Base-by-base conservation (phyloP, 164 flowering plant species). In the Aristolochia contorta region DNA sequence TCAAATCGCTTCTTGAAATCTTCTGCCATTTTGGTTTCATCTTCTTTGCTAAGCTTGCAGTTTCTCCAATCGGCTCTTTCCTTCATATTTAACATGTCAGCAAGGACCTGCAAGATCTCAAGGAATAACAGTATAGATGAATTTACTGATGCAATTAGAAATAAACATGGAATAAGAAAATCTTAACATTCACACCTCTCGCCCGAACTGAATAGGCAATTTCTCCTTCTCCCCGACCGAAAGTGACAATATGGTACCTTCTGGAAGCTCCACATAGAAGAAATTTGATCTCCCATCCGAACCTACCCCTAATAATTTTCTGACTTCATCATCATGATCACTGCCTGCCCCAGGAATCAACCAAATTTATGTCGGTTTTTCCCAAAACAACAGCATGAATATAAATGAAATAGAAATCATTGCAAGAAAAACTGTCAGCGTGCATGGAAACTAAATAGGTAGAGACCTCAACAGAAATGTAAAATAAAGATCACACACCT, bases 31-130 rank as follows among this genome's bases (percentile, higher is more conserved):
- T 72, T 76, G 8, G 56, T 75, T 77, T 93, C 99, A 24, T 93
- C 95, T 25, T 86, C 99, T 78, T 85, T 86, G 74, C 79, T 75
- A 58, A 75, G 73, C 51, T 75, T 70, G 69, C 89, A 85, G 56
- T 79, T 84, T 72, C 89, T 84, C 99, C 99, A 93, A 71, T 93
- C 95, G 62, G 91, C 97, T 57, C 72, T 88, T 22, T 86, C 91
- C 14, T 84, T 77, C 70, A 80, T 65, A 58, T 84, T 83, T 47
- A 93, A 76, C 75, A 90, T 72, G 58, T 91, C 87, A 6, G 99
- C 96, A 60, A 90, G 53, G 69, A 93, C 99, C 99, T 93, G 78
- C 63, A 78, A 64, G 45, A 19, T 12, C 6, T 30, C 21, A 27
- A 19, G n/a, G n/a, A n/a, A n/a, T n/a, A n/a, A n/a, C n/a, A n/a